Base-by-base conservation (phyloP, 352 stramenopile genomes). In the Phytopythium ostracodes region DNA sequence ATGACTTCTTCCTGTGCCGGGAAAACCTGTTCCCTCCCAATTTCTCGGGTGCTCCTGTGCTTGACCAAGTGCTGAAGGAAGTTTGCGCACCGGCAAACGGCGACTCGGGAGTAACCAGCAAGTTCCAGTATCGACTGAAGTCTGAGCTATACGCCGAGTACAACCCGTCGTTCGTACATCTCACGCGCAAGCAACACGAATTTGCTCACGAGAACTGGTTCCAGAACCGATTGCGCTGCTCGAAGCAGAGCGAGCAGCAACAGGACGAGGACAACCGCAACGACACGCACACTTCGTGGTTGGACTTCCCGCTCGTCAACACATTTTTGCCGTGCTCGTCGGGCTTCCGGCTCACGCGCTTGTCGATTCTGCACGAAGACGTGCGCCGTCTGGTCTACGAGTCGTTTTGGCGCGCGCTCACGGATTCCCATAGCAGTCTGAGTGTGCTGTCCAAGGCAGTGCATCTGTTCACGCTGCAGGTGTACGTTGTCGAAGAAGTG, bases 121-220 rank as follows among this genome's bases (percentile, higher is more conserved):
- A 91, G 59, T 86, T 91, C 43, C 80, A 89, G 64, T 96, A 94
- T 70, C 80, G 81, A 1, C 72, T 96, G 22, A 91, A 93, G 46
- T 79, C 88, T 0, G 79, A 93, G 62, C 70, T 91, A 9, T 91
- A 87, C 47, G 82, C 85, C 27, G 84, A 94, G 64, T 96, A 96
- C 71, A 84, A 88, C 52, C 84, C 88, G 17, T 90, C 85, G 9
- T 95, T 92, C 58, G 81, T 93, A n/a, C 84, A 95, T 54, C 62
- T 96, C 53, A 92, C 88, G 24, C 77, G 87, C 38, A 93, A 96
- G 51, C 87, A 96, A 42, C 88, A 96, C 59, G 87, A 95, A 60
- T 84, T 84, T 49, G 87, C 88, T 12, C 87, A 93, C 63, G 82
- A 96, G 59, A 94, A 95, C 33, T 94, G 87, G 79, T 92, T 93